phyloP scores from a whole-genome alignment of 2,329 filamentous ascomycete species.

The Ascomycota sp. region DNA sequence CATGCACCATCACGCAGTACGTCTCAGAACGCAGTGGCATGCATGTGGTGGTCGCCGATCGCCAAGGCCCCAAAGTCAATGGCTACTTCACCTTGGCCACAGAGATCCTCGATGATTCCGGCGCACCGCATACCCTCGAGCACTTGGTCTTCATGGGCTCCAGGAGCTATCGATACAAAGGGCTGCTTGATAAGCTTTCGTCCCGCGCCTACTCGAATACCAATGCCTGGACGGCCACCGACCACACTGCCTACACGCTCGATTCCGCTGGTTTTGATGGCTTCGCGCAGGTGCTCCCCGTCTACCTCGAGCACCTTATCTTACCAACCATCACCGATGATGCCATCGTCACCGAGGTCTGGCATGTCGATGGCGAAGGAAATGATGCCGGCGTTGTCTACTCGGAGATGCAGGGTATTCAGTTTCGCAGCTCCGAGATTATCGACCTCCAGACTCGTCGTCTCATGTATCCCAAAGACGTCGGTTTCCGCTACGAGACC shows the following conservation, averaged over 20 bases:
- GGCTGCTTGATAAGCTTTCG: slow-evolving; percentile 81
- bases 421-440: slow-evolving; percentile 66
- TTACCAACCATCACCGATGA: slow-evolving; percentile 83
- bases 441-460: slow-evolving; percentile 71
- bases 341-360: slow-evolving; percentile 85
- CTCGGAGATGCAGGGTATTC: slow-evolving; percentile 93
- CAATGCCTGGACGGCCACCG: slow-evolving; percentile 92
- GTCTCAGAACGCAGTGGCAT: slow-evolving; percentile 87
- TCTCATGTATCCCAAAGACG: slow-evolving; percentile 67
- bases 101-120: slow-evolving; percentile 93
- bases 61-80: slow-evolving; percentile 82
- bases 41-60: slow-evolving; percentile 80
- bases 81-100: slow-evolving; percentile 93
- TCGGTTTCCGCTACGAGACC: slow-evolving; percentile 95
- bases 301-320: slow-evolving; percentile 89
- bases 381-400: slow-evolving; percentile 96
- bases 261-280: slow-evolving; percentile 95
- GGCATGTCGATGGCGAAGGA: slow-evolving; percentile 82
- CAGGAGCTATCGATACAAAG: slow-evolving; percentile 83
- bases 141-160: slow-evolving; percentile 80
- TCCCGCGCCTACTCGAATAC: slow-evolving; percentile 84
- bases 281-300: slow-evolving; percentile 80
- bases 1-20: slow-evolving; percentile 81
- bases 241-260: slow-evolving; percentile 90
- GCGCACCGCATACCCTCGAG: slow-evolving; percentile 73